Percentiles rank a stretch among this genome's conserved stretches.
These are phyloP conservation scores for Botrytis squamosa DNA, from an alignment of 2,329 filamentous ascomycete genomes.

Conservation along the genomic window DNA sequence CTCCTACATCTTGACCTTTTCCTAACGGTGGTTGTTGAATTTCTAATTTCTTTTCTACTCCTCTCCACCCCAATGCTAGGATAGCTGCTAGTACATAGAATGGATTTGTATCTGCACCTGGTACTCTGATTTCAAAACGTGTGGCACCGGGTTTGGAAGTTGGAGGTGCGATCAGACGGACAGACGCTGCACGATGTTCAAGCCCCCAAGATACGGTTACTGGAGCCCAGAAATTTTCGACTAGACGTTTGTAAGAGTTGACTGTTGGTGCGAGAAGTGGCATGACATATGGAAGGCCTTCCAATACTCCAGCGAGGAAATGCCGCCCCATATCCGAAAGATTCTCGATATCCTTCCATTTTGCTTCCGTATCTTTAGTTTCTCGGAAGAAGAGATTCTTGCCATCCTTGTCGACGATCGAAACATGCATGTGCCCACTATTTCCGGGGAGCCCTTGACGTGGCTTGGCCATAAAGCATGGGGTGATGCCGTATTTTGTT, in stretches of 20 bases:
- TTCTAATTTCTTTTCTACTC: slow-evolving; percentile 86
- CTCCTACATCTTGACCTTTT: slow-evolving; percentile 79
- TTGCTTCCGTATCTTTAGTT: slow-evolving; percentile 65
- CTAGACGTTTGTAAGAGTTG: slow-evolving; percentile 96
- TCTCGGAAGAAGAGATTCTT: slow-evolving; percentile 82
- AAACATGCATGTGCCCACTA: slow-evolving; percentile 94
- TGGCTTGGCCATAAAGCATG: slow-evolving; percentile 98
- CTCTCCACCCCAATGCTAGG: slow-evolving; percentile 83
- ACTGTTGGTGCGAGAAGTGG: slow-evolving; percentile 90
- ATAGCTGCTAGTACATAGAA: slow-evolving; percentile 85
- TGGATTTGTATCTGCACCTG: slow-evolving; percentile 91
- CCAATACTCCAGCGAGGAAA: slow-evolving; percentile 87
- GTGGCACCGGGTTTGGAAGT: slow-evolving; percentile 82
- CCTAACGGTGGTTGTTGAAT: slow-evolving; percentile 80
- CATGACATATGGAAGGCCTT: slow-evolving; percentile 92
- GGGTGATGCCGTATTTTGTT: slow-evolving; percentile 84
- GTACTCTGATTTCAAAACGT: slow-evolving; percentile 87
- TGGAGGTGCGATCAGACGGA: slow-evolving; percentile 85
- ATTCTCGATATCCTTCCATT: slow-evolving; percentile 71
- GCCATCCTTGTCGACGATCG: slow-evolving; percentile 74
- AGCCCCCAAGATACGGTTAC: slow-evolving; percentile 97
- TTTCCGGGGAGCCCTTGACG: slow-evolving; percentile 88
- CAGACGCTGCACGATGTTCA: slow-evolving; percentile 89
- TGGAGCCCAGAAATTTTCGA: slow-evolving; percentile 99
- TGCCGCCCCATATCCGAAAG: slow-evolving; percentile 88